Base-by-base conservation (phyloP, 768 basidiomycete species). In the Xerocomellus dryophilus region DNA sequence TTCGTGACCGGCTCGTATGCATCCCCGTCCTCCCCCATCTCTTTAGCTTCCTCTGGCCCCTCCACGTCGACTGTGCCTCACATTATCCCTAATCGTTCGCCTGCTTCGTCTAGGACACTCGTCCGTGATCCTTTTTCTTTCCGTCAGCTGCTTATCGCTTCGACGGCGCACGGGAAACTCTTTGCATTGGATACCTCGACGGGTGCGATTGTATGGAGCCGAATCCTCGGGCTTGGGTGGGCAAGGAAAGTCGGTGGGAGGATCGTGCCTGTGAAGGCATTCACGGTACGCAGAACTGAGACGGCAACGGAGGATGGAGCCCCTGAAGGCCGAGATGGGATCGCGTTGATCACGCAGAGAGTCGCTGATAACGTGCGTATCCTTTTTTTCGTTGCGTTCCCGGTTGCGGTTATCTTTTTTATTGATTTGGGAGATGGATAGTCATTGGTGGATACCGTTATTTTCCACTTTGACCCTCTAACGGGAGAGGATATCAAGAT, bases 91-190 rank as follows among this genome's bases (percentile, higher is more conserved):
- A 20, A 50, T 2, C 58, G 66, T 43, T 58, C 69, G 27, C 61
- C 75, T 6, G 56, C 70, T 27, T 60, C 70, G 20, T 63, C 74
- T 8, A 67, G 74, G 21, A 66, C 69, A 15, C 74, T 86, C 1
- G 73, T 76, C 53, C 82, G 90, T 5, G 93, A 95, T 63, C 70
- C 84, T 0, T 96, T 95, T 66, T 93, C 93, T 0, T 92, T 97
- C 72, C 79, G 87, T 35, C 91, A 97, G 65, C 69, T 97, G 27
- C 80, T 95, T 42, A 80, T 96, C 5, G 78, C 76, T 7, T 88
- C 84, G 0, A 92, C 89, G 4, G 60, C 74, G 1, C 75, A 79
- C 27, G 92, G 93, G 2, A 93, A 91, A 62, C 59, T 94, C 0
- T 93, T 84, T 62, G 94, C 85, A 0, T 71, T 98, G 40, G 93